phyloP scores from a whole-genome alignment of 345 rosid genomes.

The Sonneratia caseolaris region DNA sequence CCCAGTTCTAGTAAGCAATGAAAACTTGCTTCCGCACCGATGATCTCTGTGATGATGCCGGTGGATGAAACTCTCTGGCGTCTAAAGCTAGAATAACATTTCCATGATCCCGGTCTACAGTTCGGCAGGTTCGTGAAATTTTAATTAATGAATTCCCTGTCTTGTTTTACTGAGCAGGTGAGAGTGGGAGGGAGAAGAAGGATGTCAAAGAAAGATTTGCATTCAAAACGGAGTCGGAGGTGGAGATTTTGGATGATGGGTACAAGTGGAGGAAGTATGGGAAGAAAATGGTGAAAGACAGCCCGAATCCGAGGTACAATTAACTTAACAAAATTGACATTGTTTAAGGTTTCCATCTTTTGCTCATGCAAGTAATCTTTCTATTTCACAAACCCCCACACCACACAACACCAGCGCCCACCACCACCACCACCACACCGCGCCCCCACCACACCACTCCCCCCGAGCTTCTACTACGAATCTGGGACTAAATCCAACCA shows the following conservation, averaged over 20 bases:
- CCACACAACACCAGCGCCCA: too few relatives aligned
- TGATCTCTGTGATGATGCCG: not conserved
- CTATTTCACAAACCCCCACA: too few relatives aligned
- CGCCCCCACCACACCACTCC: too few relatives aligned
- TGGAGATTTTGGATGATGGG: constrained; percentile 83
- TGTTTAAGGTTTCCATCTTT: too few relatives aligned
- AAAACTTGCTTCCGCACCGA: not conserved
- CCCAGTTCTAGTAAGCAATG: constrained; percentile 8
- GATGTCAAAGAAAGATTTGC: constrained; percentile 53
- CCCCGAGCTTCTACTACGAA: too few relatives aligned
- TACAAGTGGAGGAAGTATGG: constrained; percentile 97
- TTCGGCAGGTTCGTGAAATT: too few relatives aligned
- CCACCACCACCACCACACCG: too few relatives aligned
- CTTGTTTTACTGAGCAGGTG: constrained; percentile 11
- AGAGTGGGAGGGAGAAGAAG: constrained; percentile 25
- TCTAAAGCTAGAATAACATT: not conserved
- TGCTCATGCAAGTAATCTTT: too few relatives aligned
- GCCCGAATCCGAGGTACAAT: constrained; percentile 78
- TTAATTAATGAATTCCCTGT: not conserved
- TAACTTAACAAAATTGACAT: not conserved
- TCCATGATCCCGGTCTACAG: not conserved
- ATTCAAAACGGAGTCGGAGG: constrained; percentile 66
- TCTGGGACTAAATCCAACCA: not conserved
- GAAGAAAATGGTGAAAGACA: constrained; percentile 92
- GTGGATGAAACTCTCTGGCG: not conserved